Evolutionary conservation across 2,329 filamentous ascomycete species (phyloP), one percentile per base, ranked within the genome.

Genomic region (Xylaria multiplex): DNA sequence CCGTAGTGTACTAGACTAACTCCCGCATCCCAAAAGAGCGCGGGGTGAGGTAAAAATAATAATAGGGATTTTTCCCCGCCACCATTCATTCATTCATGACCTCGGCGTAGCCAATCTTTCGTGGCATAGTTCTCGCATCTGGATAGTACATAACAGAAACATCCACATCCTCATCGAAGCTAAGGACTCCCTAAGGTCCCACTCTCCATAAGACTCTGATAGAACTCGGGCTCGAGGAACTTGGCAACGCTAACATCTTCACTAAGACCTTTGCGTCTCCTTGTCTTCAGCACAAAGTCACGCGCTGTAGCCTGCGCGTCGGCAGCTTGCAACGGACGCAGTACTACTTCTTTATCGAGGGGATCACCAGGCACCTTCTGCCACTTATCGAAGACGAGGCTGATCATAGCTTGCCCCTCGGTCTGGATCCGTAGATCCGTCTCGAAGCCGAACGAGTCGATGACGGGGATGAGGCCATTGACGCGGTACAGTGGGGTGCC

Each of bases 361-460:
- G 96, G 96, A 79, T 99, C 96, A 62, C 96, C 96, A 1, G 96
- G 96, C 1, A 99, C 95, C 68, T 98, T 93, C 75, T 87, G 93
- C 96, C 96, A 99, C 70, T 92, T 90, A 77, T 99, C 96, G 79
- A 99, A 99, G 13, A 97, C 93, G 42, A 99, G 85, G 73, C 90
- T 93, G 59, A 98, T 89, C 75, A 93, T 94, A 62, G 94, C 93
- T 77, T 93, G 91, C 59, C 96, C 95, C 82, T 97, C 93, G 0
- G 95, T 97, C 80, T 97, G 94, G 76, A 98, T 98, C 69, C 96
- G 87, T 64, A 99, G 85, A 81, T 99, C 96, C 14, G 96, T 98
- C 83, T 99, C 96, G 79, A 99, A 98, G 22, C 96, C 96, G 76
- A 99, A 99, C 35, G 90, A 93, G 82, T 99, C 96, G 76, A 99